Conservation (phyloP, 345 rosid genomes). For the Syzygium aromaticum region DNA sequence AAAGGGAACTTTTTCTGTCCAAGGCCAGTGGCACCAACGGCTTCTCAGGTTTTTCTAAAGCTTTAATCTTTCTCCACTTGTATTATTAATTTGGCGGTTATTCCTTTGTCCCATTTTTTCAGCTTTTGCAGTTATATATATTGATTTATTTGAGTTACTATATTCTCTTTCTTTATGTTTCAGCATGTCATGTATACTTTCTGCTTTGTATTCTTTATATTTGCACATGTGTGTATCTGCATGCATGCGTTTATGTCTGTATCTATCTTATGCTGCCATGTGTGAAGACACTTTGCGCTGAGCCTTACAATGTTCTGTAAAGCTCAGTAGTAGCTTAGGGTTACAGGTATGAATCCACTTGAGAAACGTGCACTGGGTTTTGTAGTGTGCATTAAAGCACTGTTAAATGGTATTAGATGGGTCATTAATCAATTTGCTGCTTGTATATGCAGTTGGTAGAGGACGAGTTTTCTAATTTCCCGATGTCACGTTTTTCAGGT, state of each 20-base stretch:
- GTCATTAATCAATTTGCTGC: not conserved
- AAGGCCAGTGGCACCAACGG: constrained; percentile 94
- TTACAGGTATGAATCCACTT: not conserved
- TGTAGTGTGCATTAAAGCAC: not conserved
- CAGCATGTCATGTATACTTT: not conserved
- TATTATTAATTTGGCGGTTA: not conserved
- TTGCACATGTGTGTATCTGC: not conserved
- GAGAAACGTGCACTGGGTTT: not conserved
- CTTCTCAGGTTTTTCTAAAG: constrained; percentile 67
- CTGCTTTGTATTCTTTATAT: not conserved
- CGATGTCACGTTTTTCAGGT: constrained; percentile 35
- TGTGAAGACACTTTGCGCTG: not conserved
- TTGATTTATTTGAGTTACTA: not conserved
- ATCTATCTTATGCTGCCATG: not conserved
- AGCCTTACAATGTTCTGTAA: not conserved
- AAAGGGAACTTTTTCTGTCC: constrained; percentile 79
- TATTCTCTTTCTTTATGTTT: not conserved
- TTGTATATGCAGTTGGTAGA: not conserved
- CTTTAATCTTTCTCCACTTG: not conserved
- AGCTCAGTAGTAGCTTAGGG: not conserved
- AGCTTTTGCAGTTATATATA: not conserved
- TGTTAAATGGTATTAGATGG: not conserved
- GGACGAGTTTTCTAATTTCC: not conserved
- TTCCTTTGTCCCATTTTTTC: not conserved
- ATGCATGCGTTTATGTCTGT: not conserved